Evolutionary conservation across 129 eudicot genomes (phyloP).

Genomic region (Tanacetum coccineum): DNA sequence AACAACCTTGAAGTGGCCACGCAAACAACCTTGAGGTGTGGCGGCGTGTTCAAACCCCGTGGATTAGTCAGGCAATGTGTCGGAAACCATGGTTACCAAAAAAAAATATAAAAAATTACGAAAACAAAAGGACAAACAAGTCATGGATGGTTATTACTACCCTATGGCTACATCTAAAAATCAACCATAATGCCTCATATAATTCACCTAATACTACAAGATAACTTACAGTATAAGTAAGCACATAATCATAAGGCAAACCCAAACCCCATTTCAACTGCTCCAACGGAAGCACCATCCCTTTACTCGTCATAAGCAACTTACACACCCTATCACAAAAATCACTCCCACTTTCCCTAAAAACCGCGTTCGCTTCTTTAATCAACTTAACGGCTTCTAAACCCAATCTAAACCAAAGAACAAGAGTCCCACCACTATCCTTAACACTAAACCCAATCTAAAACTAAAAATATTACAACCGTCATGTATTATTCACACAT

Average conservation of each 20-base stretch:
- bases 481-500: no score
- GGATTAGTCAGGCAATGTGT: no score
- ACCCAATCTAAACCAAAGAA: constrained; percentile 62
- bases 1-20: no score
- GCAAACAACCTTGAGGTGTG: no score
- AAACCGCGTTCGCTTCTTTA: constrained; percentile 33
- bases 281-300: constrained; percentile 54
- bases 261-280: constrained; percentile 94
- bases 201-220: not conserved
- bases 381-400: constrained; percentile 39
- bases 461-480: no score
- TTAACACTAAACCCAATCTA: constrained; percentile 53
- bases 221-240: not conserved
- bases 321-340: constrained; percentile 56
- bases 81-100: no score
- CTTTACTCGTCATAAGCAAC: constrained; percentile 71
- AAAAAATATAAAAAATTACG: no score
- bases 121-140: not conserved
- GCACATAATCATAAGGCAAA: constrained; percentile 60
- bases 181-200: not conserved
- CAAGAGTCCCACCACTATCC: constrained; percentile 73
- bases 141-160: not conserved
- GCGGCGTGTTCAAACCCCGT: no score
- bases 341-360: constrained; percentile 47
- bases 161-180: not conserved